Evolutionary conservation across 1,139 yeast genomes (phyloP).

Genomic region (Williopsis jadinii): DNA sequence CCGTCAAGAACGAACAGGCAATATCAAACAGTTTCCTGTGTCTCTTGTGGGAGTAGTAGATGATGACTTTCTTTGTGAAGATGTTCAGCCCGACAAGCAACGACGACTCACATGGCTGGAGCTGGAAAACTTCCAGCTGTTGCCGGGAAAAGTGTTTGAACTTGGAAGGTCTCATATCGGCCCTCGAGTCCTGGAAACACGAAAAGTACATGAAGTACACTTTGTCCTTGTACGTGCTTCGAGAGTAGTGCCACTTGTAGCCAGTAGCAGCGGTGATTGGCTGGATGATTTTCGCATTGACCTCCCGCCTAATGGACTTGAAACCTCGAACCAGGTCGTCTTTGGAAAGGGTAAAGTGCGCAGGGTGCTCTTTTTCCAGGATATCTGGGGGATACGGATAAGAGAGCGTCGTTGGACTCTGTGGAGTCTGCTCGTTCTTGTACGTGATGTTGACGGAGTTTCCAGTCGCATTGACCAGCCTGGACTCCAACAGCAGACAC

Average conservation of each 20-base stretch:
- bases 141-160: constrained; percentile 2
- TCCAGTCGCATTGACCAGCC: constrained; percentile 17
- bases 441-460: constrained; percentile 15
- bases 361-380: constrained; percentile 14
- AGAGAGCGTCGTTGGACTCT: constrained; percentile 16
- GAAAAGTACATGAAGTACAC: constrained; percentile 16
- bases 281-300: constrained; percentile 11
- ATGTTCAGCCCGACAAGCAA: constrained; percentile 17
- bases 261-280: constrained; percentile 18
- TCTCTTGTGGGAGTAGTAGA: constrained; percentile 16
- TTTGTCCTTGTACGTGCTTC: constrained; percentile 15
- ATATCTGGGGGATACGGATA: constrained; percentile 17
- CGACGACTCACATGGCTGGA: constrained; percentile 14
- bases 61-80: constrained; percentile 15
- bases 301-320: constrained; percentile 16
- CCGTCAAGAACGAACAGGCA: constrained; percentile 13
- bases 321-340: constrained; percentile 14
- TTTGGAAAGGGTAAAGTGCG: constrained; percentile 14
- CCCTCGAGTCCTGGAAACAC: constrained; percentile 18
- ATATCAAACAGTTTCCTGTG: constrained; percentile 17
- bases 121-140: constrained; percentile 7
- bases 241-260: constrained; percentile 19
- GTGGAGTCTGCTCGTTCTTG: constrained; percentile 10
- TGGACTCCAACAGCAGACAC: constrained; percentile 11
- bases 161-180: constrained; percentile 16